Evolutionary conservation across 306 rosid genomes (phyloP).

Genomic region (Argentina anserina): DNA sequence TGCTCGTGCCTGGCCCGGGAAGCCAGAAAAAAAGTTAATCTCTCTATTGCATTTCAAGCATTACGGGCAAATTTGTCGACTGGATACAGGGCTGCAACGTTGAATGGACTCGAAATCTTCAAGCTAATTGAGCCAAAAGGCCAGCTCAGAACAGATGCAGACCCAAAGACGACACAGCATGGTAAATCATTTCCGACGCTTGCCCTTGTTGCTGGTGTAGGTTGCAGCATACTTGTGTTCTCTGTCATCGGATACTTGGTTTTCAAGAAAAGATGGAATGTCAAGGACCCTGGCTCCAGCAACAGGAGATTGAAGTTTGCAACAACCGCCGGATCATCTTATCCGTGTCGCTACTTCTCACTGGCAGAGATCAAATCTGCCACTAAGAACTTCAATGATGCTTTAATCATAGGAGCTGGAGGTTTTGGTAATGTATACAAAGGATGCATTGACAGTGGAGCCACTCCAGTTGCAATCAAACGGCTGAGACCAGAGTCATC

Average conservation of each 20-base stretch:
- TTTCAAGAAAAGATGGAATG: background rate
- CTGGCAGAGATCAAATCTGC: constrained; percentile 31
- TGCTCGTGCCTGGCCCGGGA: background rate
- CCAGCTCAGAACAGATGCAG: background rate
- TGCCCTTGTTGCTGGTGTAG: background rate
- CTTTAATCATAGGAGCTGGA: constrained; percentile 17
- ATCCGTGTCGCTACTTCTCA: constrained; percentile 19
- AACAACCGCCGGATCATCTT: background rate
- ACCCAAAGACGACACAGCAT: background rate
- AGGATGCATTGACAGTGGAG: constrained; percentile 2
- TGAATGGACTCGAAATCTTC: constrained; percentile 36
- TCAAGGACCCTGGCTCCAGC: background rate
- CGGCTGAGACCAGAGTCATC: constrained; percentile 27
- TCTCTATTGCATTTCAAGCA: constrained; percentile 18
- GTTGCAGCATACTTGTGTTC: background rate
- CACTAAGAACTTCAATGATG: constrained; percentile 23
- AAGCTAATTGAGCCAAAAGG: background rate
- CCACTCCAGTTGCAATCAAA: constrained; percentile 17
- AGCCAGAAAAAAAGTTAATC: constrained; percentile 14
- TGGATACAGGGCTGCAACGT: background rate
- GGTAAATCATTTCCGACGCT: background rate
- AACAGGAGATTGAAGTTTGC: background rate
- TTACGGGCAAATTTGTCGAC: rapidly evolving
- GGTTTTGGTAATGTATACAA: constrained; percentile 26
- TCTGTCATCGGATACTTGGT: background rate